Evolutionary conservation across 768 basidiomycete genomes (phyloP).

Genomic region (Tylopilus sp.): DNA sequence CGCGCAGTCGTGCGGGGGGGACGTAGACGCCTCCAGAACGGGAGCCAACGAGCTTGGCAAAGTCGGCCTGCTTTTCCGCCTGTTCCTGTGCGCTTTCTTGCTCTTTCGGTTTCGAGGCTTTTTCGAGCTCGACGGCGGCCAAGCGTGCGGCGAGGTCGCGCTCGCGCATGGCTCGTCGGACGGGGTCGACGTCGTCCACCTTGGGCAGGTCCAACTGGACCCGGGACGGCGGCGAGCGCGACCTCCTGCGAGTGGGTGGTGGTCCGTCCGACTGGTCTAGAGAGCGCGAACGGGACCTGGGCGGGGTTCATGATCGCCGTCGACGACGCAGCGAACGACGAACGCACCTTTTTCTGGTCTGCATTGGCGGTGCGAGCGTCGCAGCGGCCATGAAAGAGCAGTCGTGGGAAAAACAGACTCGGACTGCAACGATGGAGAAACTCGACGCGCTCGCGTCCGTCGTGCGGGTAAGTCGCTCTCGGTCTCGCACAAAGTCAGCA

Average conservation of each 20-base stretch:
- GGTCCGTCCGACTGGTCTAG: constrained; percentile 30
- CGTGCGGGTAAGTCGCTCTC: constrained; percentile 42
- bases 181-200: constrained; percentile 73
- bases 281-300: constrained; percentile 50
- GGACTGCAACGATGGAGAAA: constrained; percentile 40
- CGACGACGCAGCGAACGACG: too few relatives aligned
- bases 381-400: constrained; percentile 39
- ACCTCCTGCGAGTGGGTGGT: constrained; percentile 43
- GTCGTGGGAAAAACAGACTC: constrained; percentile 12
- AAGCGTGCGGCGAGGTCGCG: constrained; percentile 70
- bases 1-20: constrained; percentile 89
- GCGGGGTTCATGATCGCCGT: constrained; percentile 5
- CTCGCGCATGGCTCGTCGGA: constrained; percentile 73
- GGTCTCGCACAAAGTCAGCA: too few relatives aligned
- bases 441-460: constrained; percentile 51
- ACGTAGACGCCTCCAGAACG: constrained; percentile 95
- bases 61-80: constrained; percentile 80
- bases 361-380: too few relatives aligned
- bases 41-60: constrained; percentile 77
- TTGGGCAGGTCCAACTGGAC: constrained; percentile 40
- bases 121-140: constrained; percentile 66
- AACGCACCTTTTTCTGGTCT: constrained; percentile 38
- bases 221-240: constrained; percentile 35
- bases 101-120: constrained; percentile 49
- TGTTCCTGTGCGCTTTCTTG: constrained; percentile 42